phyloP scores from a whole-genome alignment of 2,329 filamentous ascomycete species.

The Venturiaceae sp. region DNA sequence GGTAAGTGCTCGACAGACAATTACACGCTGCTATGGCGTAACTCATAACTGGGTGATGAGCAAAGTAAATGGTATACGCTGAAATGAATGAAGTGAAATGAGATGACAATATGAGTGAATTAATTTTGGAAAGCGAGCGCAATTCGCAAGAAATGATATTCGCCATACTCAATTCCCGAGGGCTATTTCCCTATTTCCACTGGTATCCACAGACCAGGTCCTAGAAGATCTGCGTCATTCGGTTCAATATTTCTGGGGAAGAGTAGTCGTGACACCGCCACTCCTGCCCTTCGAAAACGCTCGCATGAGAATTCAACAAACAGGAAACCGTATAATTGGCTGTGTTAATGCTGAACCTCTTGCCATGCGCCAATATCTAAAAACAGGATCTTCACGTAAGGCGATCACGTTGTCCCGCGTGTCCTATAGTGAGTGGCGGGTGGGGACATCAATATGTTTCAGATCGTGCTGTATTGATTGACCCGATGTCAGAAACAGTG shows the following conservation, averaged over 20 bases:
- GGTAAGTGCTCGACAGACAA: neutral
- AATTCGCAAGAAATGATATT: too few species aligned
- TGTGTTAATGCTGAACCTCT: neutral
- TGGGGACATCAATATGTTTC: neutral
- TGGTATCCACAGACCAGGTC: too few species aligned
- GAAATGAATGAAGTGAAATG: too few species aligned
- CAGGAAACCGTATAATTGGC: neutral
- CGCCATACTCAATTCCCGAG: too few species aligned
- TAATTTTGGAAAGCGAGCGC: too few species aligned
- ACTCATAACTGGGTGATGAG: neutral
- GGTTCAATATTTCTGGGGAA: neutral
- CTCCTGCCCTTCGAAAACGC: neutral
- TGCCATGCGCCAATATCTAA: neutral
- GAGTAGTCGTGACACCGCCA: neutral
- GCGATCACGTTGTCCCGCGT: neutral
- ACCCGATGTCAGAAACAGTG: neutral
- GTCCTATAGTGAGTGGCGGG: neutral
- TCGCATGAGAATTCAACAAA: neutral
- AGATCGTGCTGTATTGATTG: constrained; percentile 1
- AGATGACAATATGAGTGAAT: too few species aligned
- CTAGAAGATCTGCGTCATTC: neutral
- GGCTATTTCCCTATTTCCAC: too few species aligned
- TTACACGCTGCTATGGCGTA: neutral
- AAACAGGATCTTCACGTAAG: neutral
- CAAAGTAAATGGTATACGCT: neutral